phyloP scores from a whole-genome alignment of 805 yeast species.

The Candida sakaeoensis region DNA sequence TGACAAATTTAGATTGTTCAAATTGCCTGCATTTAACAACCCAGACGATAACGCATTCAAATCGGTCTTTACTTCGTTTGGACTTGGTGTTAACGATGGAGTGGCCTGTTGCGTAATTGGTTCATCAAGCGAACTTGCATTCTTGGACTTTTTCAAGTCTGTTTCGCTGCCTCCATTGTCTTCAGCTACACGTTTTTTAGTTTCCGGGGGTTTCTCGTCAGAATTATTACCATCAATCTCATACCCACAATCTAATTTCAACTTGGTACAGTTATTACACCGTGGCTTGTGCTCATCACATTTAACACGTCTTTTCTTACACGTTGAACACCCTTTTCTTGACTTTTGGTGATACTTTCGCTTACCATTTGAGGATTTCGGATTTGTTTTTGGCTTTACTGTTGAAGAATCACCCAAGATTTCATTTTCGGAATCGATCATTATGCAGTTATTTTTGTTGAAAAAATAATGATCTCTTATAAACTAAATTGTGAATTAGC shows the following conservation, averaged over 20 bases:
- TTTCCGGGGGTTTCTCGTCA: conserved; percentile 1
- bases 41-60: conserved; percentile 10
- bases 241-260: conserved; percentile 52
- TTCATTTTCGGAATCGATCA: conserved; percentile 1
- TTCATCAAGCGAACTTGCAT: neutral
- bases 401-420: neutral
- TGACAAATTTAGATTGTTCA: conserved; percentile 40
- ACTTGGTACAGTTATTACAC: conserved; percentile 27
- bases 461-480: neutral
- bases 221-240: neutral
- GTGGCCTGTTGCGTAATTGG: conserved; percentile 16
- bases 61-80: conserved; percentile 4
- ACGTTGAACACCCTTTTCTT: conserved; percentile 22
- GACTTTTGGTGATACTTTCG: conserved; percentile 64
- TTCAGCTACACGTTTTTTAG: neutral
- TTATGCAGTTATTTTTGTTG: neutral
- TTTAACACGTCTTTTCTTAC: conserved; percentile 20
- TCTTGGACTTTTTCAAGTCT: neutral
- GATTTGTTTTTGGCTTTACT: neutral
- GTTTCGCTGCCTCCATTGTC: neutral
- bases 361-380: conserved; percentile 52
- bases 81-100: conserved; percentile 16
- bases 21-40: conserved; percentile 32
- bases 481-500: neutral
- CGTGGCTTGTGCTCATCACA: conserved; percentile 26